A percentile compares a stretch with the other conserved stretches of the same genome.
phyloP scores from a whole-genome alignment of 2,329 filamentous ascomycete species.

The Neonectria hederae region DNA sequence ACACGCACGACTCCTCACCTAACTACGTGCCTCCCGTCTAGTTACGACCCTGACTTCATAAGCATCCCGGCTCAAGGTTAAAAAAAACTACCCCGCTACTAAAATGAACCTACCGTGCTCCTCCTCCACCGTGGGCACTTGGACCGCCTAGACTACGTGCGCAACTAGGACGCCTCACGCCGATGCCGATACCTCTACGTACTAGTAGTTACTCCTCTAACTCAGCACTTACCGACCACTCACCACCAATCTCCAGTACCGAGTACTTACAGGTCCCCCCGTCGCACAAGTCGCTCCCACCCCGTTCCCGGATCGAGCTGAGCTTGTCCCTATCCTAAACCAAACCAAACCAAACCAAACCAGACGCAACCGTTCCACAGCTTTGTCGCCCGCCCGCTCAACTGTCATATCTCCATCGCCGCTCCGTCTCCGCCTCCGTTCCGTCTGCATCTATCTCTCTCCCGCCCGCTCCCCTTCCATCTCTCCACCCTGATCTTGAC shows the following conservation, averaged over 20 bases:
- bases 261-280: not conserved
- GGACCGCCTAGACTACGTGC: not conserved
- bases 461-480: not conserved
- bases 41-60: conserved; percentile 1
- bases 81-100: conserved; percentile 28
- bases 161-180: conserved; percentile 23
- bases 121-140: conserved; percentile 4
- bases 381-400: conserved; percentile 12
- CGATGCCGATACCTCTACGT: conserved; percentile 14
- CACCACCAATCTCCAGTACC: not conserved
- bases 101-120: conserved; percentile 29
- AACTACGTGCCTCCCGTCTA: no score
- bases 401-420: not conserved
- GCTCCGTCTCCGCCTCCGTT: conserved; percentile 14
- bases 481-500: not conserved
- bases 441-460: conserved; percentile 13
- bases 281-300: conserved; percentile 16
- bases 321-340: conserved; percentile 19
- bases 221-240: not conserved
- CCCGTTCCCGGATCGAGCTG: conserved; percentile 20
- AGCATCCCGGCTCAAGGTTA: conserved; percentile 14
- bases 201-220: no score
- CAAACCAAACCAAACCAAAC: not conserved
- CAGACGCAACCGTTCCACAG: conserved; percentile 14
- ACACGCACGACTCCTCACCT: not conserved